These are phyloP conservation scores for Naumovozyma castellii DNA, from an alignment of 805 yeast species.

Conservation along the genomic window DNA sequence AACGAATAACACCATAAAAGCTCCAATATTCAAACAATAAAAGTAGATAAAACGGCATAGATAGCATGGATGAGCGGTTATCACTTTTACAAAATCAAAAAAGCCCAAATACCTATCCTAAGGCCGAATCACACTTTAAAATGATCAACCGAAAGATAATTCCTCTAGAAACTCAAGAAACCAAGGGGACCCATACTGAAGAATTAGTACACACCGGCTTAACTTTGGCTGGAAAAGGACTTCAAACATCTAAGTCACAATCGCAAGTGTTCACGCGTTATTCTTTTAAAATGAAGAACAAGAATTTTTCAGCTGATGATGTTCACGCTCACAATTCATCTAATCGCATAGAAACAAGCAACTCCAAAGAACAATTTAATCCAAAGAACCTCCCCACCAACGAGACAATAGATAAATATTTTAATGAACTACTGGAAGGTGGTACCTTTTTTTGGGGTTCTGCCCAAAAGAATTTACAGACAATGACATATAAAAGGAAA, in stretches of 20 bases:
- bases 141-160: slow-evolving; percentile 1
- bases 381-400: slow-evolving; percentile 14
- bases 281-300: slow-evolving; percentile 7
- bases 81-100: too few species aligned
- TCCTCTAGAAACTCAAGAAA: slow-evolving; percentile 2
- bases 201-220: neutral
- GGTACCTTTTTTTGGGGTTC: slow-evolving; percentile 23
- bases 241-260: neutral
- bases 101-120: too few species aligned
- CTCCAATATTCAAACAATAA: too few species aligned
- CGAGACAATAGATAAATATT: slow-evolving; percentile 14
- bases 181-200: neutral
- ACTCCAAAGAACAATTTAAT: slow-evolving; percentile 3
- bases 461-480: slow-evolving; percentile 16
- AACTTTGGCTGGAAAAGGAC: neutral
- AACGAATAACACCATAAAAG: too few species aligned
- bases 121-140: too few species aligned
- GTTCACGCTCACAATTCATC: neutral
- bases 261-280: neutral
- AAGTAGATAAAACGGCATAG: too few species aligned
- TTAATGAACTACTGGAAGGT: slow-evolving; percentile 16
- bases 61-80: too few species aligned
- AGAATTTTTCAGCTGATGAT: slow-evolving; percentile 12
- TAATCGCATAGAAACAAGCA: neutral
- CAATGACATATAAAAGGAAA: slow-evolving; percentile 19